Base-by-base conservation (phyloP, 331 rosid species). In the Pyrus hybrid region DNA sequence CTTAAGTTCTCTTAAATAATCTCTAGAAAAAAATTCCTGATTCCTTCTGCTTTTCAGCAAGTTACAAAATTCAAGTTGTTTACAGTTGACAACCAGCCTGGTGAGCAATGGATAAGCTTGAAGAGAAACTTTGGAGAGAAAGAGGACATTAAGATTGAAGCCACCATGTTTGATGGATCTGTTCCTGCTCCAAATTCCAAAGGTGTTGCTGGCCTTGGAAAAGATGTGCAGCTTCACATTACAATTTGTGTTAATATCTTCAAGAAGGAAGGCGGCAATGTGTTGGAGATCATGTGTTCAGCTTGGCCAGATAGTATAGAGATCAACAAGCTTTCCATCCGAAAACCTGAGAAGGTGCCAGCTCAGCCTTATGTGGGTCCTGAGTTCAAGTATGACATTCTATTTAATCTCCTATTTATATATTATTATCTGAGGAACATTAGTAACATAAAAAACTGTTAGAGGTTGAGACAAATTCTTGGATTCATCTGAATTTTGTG, bases 31-130 rank as follows among this genome's bases (percentile, higher is more conserved):
- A 11, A n/a, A n/a, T n/a, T n/a, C n/a, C n/a, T n/a, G n/a, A n/a
- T n/a, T n/a, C 6, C 28, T 37, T 4, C 74, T 64, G 70, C 72
- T 45, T 75, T 85, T 79, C 84, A 92, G 97, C 85, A 86, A 47
- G 68, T 78, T 63, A 69, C 84, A 62, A 81, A 81, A 77, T 92
- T 86, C 60, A 81, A 77, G 67, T 83, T 91, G 41, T 94, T 88
- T 79, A 54, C 77, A 41, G 74, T 94, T 78, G 87, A 92, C 77
- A 86, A 83, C 9, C 88, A 85, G 54, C 86, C 91, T 17, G 95
- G 96, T 12, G 92, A 92, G 79, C 86, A 88, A 67, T 94, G 97
- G 96, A 84, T 94, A 81, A 80, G 81, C 51, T 74, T 94, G 87
- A 81, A 75, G 70, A 85, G 90, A 76, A 83, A 85, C 75, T 84